phyloP scores from a whole-genome alignment of 1,284 basidiomycete genomes.

The Cerrena zonata region DNA sequence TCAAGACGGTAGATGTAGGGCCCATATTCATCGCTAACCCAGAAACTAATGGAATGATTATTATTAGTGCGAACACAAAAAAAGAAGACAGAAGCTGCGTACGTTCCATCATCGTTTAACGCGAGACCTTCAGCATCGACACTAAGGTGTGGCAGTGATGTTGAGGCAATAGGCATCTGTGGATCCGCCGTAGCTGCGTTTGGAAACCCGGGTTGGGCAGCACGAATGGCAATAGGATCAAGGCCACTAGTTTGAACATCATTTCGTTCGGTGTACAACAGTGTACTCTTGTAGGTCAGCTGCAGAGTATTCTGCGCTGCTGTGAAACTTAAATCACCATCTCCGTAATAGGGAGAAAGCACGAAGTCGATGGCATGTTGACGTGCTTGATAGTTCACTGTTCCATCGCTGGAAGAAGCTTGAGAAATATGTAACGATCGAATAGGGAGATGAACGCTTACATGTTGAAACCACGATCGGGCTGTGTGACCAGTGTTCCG shows the following conservation, averaged over 20 bases:
- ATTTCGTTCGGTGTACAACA: slow-evolving; percentile 50
- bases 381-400: slow-evolving; percentile 57
- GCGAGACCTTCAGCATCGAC: slow-evolving; percentile 62
- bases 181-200: slow-evolving; percentile 20
- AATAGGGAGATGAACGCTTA: slow-evolving; percentile 13
- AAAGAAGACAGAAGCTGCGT: slow-evolving; percentile 15
- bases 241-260: slow-evolving; percentile 53
- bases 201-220: slow-evolving; percentile 32
- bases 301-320: slow-evolving; percentile 49
- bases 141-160: slow-evolving; percentile 41
- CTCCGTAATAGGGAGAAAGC: slow-evolving; percentile 50
- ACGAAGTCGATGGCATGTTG: slow-evolving; percentile 55
- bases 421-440: neutral
- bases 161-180: slow-evolving; percentile 44
- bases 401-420: slow-evolving; percentile 34
- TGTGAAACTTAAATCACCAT: slow-evolving; percentile 42
- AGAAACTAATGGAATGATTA: slow-evolving; percentile 35
- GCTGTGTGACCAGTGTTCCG: slow-evolving; percentile 40
- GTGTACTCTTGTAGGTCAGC: slow-evolving; percentile 49
- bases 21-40: slow-evolving; percentile 66
- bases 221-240: slow-evolving; percentile 47
- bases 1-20: slow-evolving; percentile 61
- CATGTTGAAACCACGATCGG: slow-evolving; percentile 45
- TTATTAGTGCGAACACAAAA: slow-evolving; percentile 1
- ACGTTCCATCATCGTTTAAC: slow-evolving; percentile 54